These are phyloP conservation scores for Peronospora destructor DNA, from an alignment of 352 stramenopile genomes.

Conservation along the genomic window DNA sequence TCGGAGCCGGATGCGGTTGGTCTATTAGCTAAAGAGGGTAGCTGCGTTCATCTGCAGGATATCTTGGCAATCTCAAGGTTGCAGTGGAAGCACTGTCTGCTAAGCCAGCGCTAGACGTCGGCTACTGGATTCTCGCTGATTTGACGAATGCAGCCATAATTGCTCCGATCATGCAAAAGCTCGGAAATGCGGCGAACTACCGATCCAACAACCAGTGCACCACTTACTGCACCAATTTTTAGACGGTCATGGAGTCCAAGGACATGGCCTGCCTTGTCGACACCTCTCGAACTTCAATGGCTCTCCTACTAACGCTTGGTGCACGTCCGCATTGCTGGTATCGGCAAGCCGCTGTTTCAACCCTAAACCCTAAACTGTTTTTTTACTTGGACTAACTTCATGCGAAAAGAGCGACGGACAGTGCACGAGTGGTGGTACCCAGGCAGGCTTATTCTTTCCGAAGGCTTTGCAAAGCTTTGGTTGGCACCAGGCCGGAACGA, in stretches of 20 bases:
- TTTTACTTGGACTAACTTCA: slow-evolving; percentile 60
- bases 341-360: slow-evolving; percentile 44
- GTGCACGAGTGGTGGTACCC: slow-evolving; percentile 36
- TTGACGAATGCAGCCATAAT: slow-evolving; percentile 23
- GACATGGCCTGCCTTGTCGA: slow-evolving; percentile 50
- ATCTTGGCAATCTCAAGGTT: slow-evolving; percentile 41
- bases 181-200: slow-evolving; percentile 51
- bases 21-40: slow-evolving; percentile 31
- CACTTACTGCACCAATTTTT: slow-evolving; percentile 42
- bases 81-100: slow-evolving; percentile 37
- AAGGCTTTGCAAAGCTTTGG: slow-evolving; percentile 52
- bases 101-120: slow-evolving; percentile 55
- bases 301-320: slow-evolving; percentile 44
- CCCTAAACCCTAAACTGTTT: no score
- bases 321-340: slow-evolving; percentile 44
- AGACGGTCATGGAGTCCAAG: slow-evolving; percentile 31
- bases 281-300: slow-evolving; percentile 48
- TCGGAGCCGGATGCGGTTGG: slow-evolving; percentile 50
- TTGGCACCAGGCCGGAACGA: no score
- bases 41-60: slow-evolving; percentile 35
- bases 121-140: slow-evolving; percentile 46
- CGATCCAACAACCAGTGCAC: slow-evolving; percentile 36
- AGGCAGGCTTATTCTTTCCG: slow-evolving; percentile 42
- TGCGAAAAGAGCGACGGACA: slow-evolving; percentile 52
- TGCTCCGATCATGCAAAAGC: slow-evolving; percentile 32